These are phyloP conservation scores for Berberis thunbergii DNA, from an alignment of 164 flowering plant species.

Conservation along the genomic window DNA sequence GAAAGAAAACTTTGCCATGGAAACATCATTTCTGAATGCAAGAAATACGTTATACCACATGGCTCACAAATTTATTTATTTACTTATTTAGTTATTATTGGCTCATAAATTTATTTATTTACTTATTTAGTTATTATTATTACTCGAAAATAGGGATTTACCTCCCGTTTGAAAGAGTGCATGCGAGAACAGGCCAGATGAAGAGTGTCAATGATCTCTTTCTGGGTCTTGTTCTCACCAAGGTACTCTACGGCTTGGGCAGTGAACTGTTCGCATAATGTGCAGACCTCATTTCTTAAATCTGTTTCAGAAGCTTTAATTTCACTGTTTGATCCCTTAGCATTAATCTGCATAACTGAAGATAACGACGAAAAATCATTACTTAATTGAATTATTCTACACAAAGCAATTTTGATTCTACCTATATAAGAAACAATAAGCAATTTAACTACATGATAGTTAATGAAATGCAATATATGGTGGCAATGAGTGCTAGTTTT, in stretches of 20 bases:
- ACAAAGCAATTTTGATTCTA: background rate
- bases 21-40: too few relatives aligned
- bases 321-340: constrained; percentile 11
- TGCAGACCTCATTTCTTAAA: constrained; percentile 39
- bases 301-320: constrained; percentile 15
- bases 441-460: background rate
- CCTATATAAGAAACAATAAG: background rate
- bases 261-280: constrained; percentile 56
- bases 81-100: too few relatives aligned
- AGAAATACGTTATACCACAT: too few relatives aligned
- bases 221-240: constrained; percentile 53
- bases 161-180: constrained; percentile 24
- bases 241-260: constrained; percentile 55
- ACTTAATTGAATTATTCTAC: background rate
- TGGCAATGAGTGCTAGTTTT: too few relatives aligned
- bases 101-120: too few relatives aligned
- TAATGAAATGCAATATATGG: too few relatives aligned
- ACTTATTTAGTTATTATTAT: too few relatives aligned
- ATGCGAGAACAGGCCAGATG: constrained; percentile 49
- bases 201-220: constrained; percentile 45
- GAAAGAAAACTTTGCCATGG: too few relatives aligned
- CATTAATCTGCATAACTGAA: constrained; percentile 21
- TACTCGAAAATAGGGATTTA: background rate
- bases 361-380: background rate
- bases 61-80: too few relatives aligned